Base-by-base conservation (phyloP, 441 rosid species). In the Theobroma grandiflorum region DNA sequence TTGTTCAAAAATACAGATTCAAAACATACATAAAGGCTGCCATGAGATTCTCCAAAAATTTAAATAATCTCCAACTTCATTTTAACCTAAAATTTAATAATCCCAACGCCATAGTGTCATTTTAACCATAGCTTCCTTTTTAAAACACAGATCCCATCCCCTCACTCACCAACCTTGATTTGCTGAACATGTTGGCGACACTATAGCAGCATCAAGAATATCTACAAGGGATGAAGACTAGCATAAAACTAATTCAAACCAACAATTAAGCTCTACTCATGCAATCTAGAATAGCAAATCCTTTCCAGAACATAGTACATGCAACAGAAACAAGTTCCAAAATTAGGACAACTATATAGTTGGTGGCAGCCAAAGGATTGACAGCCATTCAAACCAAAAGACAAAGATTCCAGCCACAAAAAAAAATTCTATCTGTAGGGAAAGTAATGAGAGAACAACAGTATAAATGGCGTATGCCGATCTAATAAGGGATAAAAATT, bases 281-380 rank as follows among this genome's bases (percentile, higher is more conserved):
- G 35, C 64, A 59, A 59, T 22, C 64, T 59, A 22, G 4, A 26
- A 59, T 22, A n/a, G 33, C 47, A 72, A 72, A 52, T n/a, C 43
- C 20, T 72, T 53, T 53, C 59, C 47, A 37, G 33, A 72, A 35
- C 47, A 35, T 52, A 37, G 31, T 18, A 72, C 11, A 37, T 55
- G 49, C 76, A 35, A 52, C 45, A 50, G 16, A 72, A 72, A 52
- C 61, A 52, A 72, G 16, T 33, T 72, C 47, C 62, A 72, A 57
- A 50, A 50, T 52, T 9, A 72, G 16, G 75, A 18, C 75, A 50
- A 52, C 16, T 20, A 26, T 70, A 26, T 16, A 20, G 74, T 70
- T 70, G 40, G 47, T 47, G 40, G 31, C 8, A 43, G 45, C 73
- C 38, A 43, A 45, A 72, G 22, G 63, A 26, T 47, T 70, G 59